Evolutionary conservation across 768 basidiomycete species (phyloP), one percentile per base, ranked within the genome.

Genomic region (Mycena alexandri): DNA sequence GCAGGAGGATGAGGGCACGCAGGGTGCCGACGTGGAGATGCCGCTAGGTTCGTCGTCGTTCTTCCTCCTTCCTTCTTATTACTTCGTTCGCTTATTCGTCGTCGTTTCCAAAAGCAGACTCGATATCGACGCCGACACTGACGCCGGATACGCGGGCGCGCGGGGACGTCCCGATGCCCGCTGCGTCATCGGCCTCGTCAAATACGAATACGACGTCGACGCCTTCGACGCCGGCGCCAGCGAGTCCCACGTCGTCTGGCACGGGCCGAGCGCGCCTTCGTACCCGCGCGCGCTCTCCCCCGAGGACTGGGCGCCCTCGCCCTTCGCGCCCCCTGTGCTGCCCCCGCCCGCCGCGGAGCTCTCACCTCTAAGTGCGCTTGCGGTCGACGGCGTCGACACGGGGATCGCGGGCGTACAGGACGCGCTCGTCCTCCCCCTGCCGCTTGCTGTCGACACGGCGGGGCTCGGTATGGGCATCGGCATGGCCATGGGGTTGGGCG

Each of bases 231-330:
- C 2, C 43, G 8, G 9, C 38, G 14, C 38, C 38, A 5, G 14
- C 38, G 38, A 38, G 38, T 14, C 42, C 55, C 2, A 36, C 44
- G 11, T 11, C 54, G 34, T 11, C 47, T 11, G 9, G n/a, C 29
- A 9, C 59, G 47, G 36, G 34, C 47, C 12, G 13, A 17, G n/a
- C n/a, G n/a, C n/a, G n/a, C n/a, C 48, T 5, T 6, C 19, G 22
- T 25, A 33, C 25, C 0, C 51, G 38, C 67, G 57, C 46, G 5
- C 67, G 29, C 55, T 71, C n/a, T 71, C 70, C 2, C 70, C 66
- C 0, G 70, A 67, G 10, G 70, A 71, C 36, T n/a, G 68, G 25
- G 66, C 70, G 25, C 70, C 66, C 14, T 71, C 70, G n/a, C 69
- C 65, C 8, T 71, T 71, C 25, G 69, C 65, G 29, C 61, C 56